Evolutionary conservation across 2,329 filamentous ascomycete genomes (phyloP), one percentile per base, ranked within the genome.

Genomic region (Xenoacremonium recifei): DNA sequence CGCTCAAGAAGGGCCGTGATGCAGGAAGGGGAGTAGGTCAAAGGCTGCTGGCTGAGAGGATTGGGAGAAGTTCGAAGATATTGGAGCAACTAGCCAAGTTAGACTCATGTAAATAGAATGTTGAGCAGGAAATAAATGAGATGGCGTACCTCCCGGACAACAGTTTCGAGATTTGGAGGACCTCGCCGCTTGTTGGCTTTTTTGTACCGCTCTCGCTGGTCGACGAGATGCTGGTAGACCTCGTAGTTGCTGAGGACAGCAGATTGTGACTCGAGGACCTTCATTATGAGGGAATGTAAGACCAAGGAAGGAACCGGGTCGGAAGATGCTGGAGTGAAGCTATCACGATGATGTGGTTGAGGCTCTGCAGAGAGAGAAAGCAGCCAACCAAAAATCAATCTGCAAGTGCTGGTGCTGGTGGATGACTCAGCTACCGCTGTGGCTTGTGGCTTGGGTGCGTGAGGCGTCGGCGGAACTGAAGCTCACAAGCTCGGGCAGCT

Each of bases 191-290:
- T 75, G 39, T 69, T 63, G 31, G 11, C n/a, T 34, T 68, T 65
- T 56, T 77, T 72, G 54, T 80, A 77, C 35, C 69, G 67, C 41
- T 69, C 64, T 38, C 72, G 72, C 56, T 80, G 77, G 35, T 82
- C 75, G 5, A 67, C 66, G 29, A 89, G 66, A 54, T 87, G 84
- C 42, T 76, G 71, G 55, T 82, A 83, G 49, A 89, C 84, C 70
- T 89, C 86, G 50, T 79, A 84, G 63, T 89, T 89, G 61, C 81
- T 80, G 57, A 90, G 71, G 31, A 84, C 75, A 5, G 83, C 84
- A 21, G 80, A 80, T 60, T 89, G 84, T 3, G 84, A 72, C 58
- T 86, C 84, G 54, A 89, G 68, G 58, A 90, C 79, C 76, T 87
- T 84, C 81, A 85, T 83, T 16, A 25, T 62, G 54, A 37, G n/a